Percentiles rank a stretch among this genome's conserved stretches.
Conservation (phyloP, 192 early-diverging fungal genomes). For the Neocallimastix lanati region DNA sequence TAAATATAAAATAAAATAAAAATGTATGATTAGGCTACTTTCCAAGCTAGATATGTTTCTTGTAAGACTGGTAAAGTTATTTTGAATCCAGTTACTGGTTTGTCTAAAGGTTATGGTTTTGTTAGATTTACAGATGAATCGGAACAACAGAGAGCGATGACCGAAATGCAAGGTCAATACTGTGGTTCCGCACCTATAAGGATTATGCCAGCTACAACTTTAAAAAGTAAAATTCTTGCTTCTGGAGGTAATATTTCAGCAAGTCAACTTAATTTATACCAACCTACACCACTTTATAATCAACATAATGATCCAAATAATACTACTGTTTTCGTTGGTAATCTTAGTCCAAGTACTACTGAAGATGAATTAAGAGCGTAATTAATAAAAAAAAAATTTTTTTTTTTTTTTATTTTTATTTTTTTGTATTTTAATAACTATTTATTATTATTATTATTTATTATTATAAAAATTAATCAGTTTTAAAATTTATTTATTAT, state of each 20-base stretch:
- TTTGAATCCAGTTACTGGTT: conserved; percentile 60
- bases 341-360: conserved; percentile 56
- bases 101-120: conserved; percentile 81
- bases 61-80: conserved; percentile 88
- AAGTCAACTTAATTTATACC: conserved; percentile 3
- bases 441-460: too few species aligned
- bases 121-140: conserved; percentile 73
- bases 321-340: conserved; percentile 96
- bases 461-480: too few species aligned
- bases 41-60: conserved; percentile 66
- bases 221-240: neutral
- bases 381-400: too few species aligned
- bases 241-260: conserved; percentile 4
- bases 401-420: too few species aligned
- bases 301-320: conserved; percentile 62
- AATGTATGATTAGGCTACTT: conserved; percentile 29
- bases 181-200: conserved; percentile 75
- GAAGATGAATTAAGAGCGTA: conserved; percentile 65
- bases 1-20: too few species aligned
- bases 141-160: conserved; percentile 73
- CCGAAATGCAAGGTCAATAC: conserved; percentile 74
- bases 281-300: conserved; percentile 4
- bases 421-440: too few species aligned
- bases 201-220: conserved; percentile 59
- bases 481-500: too few species aligned